Conservation (phyloP, 805 yeast species). For the Lachancea sp. region DNA sequence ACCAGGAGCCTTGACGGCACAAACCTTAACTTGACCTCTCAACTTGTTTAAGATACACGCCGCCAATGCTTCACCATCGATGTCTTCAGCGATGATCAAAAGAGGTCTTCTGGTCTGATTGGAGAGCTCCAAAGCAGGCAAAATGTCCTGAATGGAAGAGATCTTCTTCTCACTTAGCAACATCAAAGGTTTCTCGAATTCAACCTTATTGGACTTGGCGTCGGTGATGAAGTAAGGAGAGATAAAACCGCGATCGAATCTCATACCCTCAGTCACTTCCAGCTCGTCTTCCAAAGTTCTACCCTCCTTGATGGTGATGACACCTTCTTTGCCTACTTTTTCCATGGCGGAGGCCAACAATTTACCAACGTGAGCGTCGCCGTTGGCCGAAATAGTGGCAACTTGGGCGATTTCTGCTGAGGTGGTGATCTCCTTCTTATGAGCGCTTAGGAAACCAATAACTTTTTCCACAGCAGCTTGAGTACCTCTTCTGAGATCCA, state of each 20-base stretch:
- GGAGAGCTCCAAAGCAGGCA: constrained; percentile 89
- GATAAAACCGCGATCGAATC: constrained; percentile 95
- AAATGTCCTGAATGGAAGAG: constrained; percentile 79
- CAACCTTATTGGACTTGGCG: constrained; percentile 87
- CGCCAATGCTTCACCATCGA: constrained; percentile 97
- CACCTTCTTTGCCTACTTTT: constrained; percentile 98
- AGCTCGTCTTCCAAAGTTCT: constrained; percentile 94
- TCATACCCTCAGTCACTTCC: constrained; percentile 97
- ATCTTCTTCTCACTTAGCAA: constrained; percentile 89
- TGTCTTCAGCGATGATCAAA: constrained; percentile 87
- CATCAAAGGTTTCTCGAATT: constrained; percentile 87
- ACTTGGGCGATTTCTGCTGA: constrained; percentile 95
- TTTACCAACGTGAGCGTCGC: constrained; percentile 87
- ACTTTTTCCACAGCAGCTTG: constrained; percentile 96
- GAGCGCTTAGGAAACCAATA: constrained; percentile 69
- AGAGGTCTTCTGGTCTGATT: constrained; percentile 91
- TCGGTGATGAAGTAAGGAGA: constrained; percentile 96
- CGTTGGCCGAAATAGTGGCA: constrained; percentile 96
- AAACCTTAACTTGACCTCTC: constrained; percentile 96
- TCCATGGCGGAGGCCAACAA: constrained; percentile 94
- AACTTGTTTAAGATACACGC: constrained; percentile 95
- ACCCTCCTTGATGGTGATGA: constrained; percentile 95
- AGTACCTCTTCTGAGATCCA: constrained; percentile 95
- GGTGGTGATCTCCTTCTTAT: constrained; percentile 91
- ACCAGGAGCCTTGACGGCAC: constrained; percentile 96